A percentile compares a stretch with the other conserved stretches of the same genome.
Evolutionary conservation across 306 rosid genomes (phyloP).

Genomic region (Quercus wislizeni): DNA sequence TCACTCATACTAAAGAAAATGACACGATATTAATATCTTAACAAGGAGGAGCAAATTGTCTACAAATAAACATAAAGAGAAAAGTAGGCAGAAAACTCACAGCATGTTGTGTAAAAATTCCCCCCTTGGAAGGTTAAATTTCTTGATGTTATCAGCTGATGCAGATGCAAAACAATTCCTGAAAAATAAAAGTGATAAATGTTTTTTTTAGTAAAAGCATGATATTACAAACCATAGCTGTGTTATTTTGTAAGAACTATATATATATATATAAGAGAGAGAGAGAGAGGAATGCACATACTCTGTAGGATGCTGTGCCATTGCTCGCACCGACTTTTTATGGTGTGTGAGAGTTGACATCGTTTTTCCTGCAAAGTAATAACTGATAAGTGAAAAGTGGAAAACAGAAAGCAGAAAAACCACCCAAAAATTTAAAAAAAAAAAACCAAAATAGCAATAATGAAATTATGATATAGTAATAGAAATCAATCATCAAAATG

Average conservation of each 20-base stretch:
- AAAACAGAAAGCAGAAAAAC: not conserved
- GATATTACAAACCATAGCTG: constrained; percentile 11
- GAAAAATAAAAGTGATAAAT: constrained; percentile 6
- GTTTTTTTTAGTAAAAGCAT: not conserved
- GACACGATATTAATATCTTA: not conserved
- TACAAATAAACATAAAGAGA: constrained; percentile 6
- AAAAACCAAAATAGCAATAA: not conserved
- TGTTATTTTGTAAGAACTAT: constrained; percentile 11
- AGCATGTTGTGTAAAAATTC: constrained; percentile 98
- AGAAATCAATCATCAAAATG: not conserved
- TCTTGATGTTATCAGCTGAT: constrained; percentile 96
- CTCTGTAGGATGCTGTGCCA: constrained; percentile 98
- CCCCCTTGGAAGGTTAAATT: constrained; percentile 89
- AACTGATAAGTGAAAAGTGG: not conserved
- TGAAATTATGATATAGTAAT: not conserved
- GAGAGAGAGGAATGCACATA: constrained; percentile 30
- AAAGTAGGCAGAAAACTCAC: constrained; percentile 49
- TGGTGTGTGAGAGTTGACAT: constrained; percentile 94
- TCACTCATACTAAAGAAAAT: not conserved
- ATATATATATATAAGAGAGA: not conserved
- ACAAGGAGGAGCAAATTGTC: not conserved
- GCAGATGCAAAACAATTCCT: constrained; percentile 97
- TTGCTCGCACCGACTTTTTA: constrained; percentile 93
- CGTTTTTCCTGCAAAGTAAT: constrained; percentile 65
- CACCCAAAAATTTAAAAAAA: not conserved